Base-by-base conservation (phyloP, 208 protist species). In the Leishmania major region DNA sequence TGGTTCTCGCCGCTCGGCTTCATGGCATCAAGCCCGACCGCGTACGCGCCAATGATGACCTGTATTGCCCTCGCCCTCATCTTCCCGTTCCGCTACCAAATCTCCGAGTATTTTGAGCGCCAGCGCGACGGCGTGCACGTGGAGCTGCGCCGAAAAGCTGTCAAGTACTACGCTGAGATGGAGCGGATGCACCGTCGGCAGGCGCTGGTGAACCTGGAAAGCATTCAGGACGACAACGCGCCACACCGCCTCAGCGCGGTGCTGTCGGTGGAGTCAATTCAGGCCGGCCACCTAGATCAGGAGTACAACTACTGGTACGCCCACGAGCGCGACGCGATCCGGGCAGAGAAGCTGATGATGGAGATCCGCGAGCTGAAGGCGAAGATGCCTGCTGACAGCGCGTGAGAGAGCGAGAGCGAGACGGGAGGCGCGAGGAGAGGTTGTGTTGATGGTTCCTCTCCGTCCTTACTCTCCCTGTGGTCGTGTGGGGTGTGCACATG, bases 251-350 rank as follows among this genome's bases (percentile, higher is more conserved):
- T 90, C 45, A 85, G 84, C 17, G 87, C 90, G 2, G 70, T 83
- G 51, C 79, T 96, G 35, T 83, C 83, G n/a, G 79, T 84, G 0
- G 90, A 94, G 80, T 79, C 90, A 1, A 45, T 96, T 10, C 88
- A 89, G 79, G 85, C 87, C 49, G 95, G 95, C 3, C 80, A 91
- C 37, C 64, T 91, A 55, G 93, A 97, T 79, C 84, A 90, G 79
- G 93, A 98, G 59, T 91, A 94, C 72, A 92, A 96, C 82, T 98
- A 98, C 86, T 98, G 95, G 93, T 84, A 92, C 81, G 92, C 93
- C 0, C 93, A 98, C 80, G 92, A 95, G 76, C 83, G 90, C 40
- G 95, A 98, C 89, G 92, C 93, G 1, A 69, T 95, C 10, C 93
- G 95, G 15, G 92, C 95, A 40, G 92, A 96, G 87, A 95, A 97